Percentiles rank a stretch among this genome's conserved stretches.
Conservation (phyloP, 345 rosid species). For the Brassica incana region DNA sequence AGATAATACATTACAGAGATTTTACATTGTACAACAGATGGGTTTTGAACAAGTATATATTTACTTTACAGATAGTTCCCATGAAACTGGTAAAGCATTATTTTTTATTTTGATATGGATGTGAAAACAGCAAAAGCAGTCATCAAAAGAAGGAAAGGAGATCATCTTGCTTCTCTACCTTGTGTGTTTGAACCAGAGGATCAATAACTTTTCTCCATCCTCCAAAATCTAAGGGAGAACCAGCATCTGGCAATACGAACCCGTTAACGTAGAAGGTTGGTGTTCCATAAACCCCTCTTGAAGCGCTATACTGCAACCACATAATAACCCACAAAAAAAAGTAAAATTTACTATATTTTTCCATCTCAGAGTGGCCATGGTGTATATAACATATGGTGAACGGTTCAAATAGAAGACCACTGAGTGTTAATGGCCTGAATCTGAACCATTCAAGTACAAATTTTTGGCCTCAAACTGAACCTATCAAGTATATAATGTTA, state of each 20-base stretch:
- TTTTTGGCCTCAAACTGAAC: neutral
- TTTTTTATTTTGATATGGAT: neutral
- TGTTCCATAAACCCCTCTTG: conserved; percentile 51
- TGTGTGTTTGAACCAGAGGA: conserved; percentile 35
- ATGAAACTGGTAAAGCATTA: neutral
- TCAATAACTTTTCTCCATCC: conserved; percentile 51
- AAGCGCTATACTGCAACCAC: conserved; percentile 52
- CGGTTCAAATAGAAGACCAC: neutral
- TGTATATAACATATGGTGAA: neutral
- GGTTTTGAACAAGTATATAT: neutral
- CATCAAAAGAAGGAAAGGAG: conserved; percentile 3
- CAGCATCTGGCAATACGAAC: conserved; percentile 44
- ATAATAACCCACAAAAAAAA: conserved; percentile 8
- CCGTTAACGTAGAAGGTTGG: conserved; percentile 52
- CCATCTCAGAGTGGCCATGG: neutral
- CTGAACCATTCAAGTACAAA: neutral
- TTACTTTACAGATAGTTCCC: conserved; percentile 1
- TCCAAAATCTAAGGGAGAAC: conserved; percentile 41
- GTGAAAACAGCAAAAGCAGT: neutral
- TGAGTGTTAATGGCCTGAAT: neutral
- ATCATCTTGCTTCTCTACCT: neutral
- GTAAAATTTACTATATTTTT: neutral
- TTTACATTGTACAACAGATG: conserved; percentile 3
- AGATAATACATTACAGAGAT: neutral
- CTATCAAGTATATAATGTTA: conserved; percentile 14